phyloP scores from a whole-genome alignment of 345 rosid genomes.

The Carallia pectinifolia region DNA sequence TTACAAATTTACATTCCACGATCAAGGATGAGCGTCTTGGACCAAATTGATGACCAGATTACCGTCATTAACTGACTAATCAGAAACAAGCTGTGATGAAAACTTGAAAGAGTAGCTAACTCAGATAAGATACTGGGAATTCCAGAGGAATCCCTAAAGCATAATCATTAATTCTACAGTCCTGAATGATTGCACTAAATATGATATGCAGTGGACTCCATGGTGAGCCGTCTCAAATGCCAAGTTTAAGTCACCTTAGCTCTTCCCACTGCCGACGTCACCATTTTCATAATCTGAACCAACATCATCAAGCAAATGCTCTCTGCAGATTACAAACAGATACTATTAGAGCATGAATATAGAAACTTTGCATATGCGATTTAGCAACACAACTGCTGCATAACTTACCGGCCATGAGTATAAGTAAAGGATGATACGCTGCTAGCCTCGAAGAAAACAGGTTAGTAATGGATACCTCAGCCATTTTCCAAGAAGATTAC shows the following conservation, averaged over 20 bases:
- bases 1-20: conserved; percentile 1
- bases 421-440: neutral
- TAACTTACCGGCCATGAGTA: neutral
- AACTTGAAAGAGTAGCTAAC: neutral
- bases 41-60: conserved; percentile 8
- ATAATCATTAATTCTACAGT: conserved; percentile 6
- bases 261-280: conserved; percentile 14
- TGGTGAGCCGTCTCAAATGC: conserved; percentile 8
- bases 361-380: neutral
- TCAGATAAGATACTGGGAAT: neutral
- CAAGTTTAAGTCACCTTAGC: neutral
- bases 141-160: neutral
- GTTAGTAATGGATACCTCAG: neutral
- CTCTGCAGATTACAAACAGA: conserved; percentile 50
- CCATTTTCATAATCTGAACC: conserved; percentile 43
- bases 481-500: conserved; percentile 28
- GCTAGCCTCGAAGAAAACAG: neutral
- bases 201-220: neutral
- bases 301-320: conserved; percentile 50
- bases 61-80: neutral
- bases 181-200: conserved; percentile 3
- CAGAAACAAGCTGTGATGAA: neutral
- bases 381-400: no score
- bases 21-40: neutral
- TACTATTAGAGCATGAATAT: no score